Conservation (phyloP, 305 asterid species). For the Fraxinus floribunda region DNA sequence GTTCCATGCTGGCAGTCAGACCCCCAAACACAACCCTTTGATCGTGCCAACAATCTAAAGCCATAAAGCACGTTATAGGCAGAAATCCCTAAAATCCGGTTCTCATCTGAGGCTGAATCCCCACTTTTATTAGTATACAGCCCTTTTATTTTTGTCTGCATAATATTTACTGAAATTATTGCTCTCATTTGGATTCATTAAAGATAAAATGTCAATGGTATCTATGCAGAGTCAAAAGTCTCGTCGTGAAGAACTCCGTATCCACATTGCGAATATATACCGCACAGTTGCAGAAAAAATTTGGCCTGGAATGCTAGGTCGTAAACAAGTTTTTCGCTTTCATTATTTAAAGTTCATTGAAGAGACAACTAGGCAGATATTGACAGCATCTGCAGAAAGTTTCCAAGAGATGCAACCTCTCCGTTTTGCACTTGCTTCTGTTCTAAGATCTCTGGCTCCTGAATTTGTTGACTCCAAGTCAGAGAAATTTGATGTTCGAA, state of each 20-base stretch:
- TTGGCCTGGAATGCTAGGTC: constrained; percentile 98
- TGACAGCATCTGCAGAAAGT: constrained; percentile 70
- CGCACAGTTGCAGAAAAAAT: constrained; percentile 90
- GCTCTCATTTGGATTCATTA: constrained; percentile 21
- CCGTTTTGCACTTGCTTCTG: constrained; percentile 93
- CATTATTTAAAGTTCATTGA: constrained; percentile 95
- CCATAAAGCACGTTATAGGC: background rate
- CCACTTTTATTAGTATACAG: constrained; percentile 10
- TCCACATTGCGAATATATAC: constrained; percentile 83
- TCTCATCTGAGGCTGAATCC: background rate
- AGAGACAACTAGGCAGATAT: constrained; percentile 78
- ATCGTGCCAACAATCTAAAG: background rate
- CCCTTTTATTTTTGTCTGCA: constrained; percentile 6
- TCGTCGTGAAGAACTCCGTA: constrained; percentile 96
- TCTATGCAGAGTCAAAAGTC: constrained; percentile 86
- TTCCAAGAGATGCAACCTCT: constrained; percentile 95
- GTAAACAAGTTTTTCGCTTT: constrained; percentile 96
- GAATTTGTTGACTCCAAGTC: constrained; percentile 97
- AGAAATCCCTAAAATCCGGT: constrained; percentile 13
- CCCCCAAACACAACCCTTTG: background rate
- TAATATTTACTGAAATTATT: constrained; percentile 18
- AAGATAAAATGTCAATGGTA: constrained; percentile 18
- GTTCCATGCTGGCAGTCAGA: background rate
- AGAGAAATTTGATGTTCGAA: constrained; percentile 88
- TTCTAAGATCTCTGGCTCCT: constrained; percentile 93